phyloP scores from a whole-genome alignment of 164 flowering plant species.

The Chimonanthus praecox region DNA sequence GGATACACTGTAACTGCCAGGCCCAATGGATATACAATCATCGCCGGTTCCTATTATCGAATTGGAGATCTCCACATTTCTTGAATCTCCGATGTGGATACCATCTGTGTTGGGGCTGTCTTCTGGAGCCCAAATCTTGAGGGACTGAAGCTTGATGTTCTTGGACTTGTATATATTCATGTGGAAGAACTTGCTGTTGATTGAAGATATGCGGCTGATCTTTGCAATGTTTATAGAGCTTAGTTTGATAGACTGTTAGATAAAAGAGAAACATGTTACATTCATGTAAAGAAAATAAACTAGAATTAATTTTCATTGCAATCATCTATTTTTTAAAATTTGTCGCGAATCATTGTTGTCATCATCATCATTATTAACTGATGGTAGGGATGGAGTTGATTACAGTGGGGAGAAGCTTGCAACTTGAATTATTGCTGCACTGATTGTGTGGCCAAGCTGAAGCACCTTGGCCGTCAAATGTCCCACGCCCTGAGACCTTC shows the following conservation, averaged over 20 bases:
- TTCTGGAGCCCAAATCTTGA: slow-evolving; percentile 7
- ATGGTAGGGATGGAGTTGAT: slow-evolving; percentile 5
- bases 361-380: too few relatives aligned
- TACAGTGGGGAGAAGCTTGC: slow-evolving; percentile 30
- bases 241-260: slow-evolving; percentile 24
- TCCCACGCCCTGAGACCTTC: slow-evolving; percentile 32
- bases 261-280: not conserved
- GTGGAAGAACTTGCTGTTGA: slow-evolving; percentile 31
- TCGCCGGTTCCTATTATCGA: slow-evolving; percentile 41
- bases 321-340: too few relatives aligned
- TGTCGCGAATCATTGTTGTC: too few relatives aligned
- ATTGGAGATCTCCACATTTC: not conserved
- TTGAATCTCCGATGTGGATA: not conserved
- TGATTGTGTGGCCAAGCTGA: slow-evolving; percentile 29
- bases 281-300: not conserved
- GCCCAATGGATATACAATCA: slow-evolving; percentile 3
- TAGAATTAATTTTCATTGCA: too few relatives aligned
- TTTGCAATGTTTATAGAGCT: slow-evolving; percentile 21
- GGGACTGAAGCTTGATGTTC: slow-evolving; percentile 12
- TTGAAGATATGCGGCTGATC: slow-evolving; percentile 13
- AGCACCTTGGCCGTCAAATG: slow-evolving; percentile 34
- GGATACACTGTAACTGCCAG: slow-evolving; percentile 26
- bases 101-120: too few relatives aligned
- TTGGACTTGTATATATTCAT: slow-evolving; percentile 19
- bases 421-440: slow-evolving; percentile 8